These are phyloP conservation scores for Phalaenopsis equestris DNA, from an alignment of 106 monocot species.

Conservation along the genomic window DNA sequence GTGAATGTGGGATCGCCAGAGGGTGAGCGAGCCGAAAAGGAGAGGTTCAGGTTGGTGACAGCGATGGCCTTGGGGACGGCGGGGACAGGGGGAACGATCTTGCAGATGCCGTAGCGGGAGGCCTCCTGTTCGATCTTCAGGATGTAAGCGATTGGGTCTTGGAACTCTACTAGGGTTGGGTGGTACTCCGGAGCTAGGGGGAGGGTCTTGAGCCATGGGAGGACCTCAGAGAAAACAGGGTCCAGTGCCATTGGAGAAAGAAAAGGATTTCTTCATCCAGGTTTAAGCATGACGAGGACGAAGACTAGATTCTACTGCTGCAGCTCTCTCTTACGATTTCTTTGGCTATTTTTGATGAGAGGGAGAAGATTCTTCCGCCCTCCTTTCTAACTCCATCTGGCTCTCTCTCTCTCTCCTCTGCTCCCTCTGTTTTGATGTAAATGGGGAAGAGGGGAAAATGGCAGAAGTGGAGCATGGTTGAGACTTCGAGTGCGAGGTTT, in stretches of 20 bases:
- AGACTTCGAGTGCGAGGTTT: not conserved
- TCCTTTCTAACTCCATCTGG: not conserved
- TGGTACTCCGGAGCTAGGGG: constrained; percentile 85
- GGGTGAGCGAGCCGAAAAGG: constrained; percentile 35
- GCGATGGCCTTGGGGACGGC: constrained; percentile 46
- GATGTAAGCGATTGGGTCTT: constrained; percentile 90
- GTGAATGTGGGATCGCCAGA: constrained; percentile 50
- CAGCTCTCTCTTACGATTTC: not conserved
- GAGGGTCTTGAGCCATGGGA: constrained; percentile 73
- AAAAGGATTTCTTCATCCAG: constrained; percentile 2
- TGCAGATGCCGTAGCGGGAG: constrained; percentile 89
- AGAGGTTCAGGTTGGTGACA: constrained; percentile 50
- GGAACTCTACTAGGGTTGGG: constrained; percentile 80
- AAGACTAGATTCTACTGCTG: not conserved
- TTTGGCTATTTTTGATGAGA: not conserved
- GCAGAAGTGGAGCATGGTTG: not conserved
- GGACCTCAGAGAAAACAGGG: constrained; percentile 27
- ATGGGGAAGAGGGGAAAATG: constrained; percentile 1
- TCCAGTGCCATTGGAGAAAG: constrained; percentile 13
- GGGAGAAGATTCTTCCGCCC: not conserved
- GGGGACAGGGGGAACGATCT: constrained; percentile 89
- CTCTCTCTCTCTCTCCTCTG: constrained; percentile 1
- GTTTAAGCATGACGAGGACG: not conserved
- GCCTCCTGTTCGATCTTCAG: constrained; percentile 93
- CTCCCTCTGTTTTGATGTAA: not conserved